phyloP scores from a whole-genome alignment of 495 filamentous ascomycete genomes.

The Daldinia grandis region DNA sequence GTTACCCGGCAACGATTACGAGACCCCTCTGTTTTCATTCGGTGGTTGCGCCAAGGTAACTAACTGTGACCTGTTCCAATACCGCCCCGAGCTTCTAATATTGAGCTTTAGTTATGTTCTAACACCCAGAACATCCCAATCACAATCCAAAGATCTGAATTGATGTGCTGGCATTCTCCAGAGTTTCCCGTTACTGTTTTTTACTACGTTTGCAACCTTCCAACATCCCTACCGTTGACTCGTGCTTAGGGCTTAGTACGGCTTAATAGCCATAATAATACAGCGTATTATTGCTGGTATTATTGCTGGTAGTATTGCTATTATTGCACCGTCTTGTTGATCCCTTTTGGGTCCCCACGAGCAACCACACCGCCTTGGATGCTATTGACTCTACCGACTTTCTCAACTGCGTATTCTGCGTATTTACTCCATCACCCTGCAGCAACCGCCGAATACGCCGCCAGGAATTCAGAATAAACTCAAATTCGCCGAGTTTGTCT shows the following conservation, averaged over 20 bases:
- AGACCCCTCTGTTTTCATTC: slow-evolving; percentile 41
- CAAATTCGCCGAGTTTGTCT: slow-evolving; percentile 11
- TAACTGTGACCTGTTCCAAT: slow-evolving; percentile 28
- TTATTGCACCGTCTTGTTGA: slow-evolving; percentile 37
- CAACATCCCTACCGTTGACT: slow-evolving; percentile 5
- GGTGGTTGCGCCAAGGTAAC: slow-evolving; percentile 34
- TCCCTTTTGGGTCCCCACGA: slow-evolving; percentile 31
- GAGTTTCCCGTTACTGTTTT: slow-evolving; percentile 14
- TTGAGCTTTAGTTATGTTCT: slow-evolving; percentile 16
- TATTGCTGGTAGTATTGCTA: neutral
- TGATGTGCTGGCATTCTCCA: slow-evolving; percentile 41
- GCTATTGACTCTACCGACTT: slow-evolving; percentile 13
- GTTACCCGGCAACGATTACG: slow-evolving; percentile 40
- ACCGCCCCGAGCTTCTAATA: slow-evolving; percentile 33
- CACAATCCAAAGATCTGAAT: slow-evolving; percentile 33
- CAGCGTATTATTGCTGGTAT: slow-evolving; percentile 26
- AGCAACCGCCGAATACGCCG: slow-evolving; percentile 32
- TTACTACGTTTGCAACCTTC: slow-evolving; percentile 14
- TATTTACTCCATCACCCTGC: slow-evolving; percentile 31
- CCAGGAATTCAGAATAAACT: slow-evolving; percentile 28
- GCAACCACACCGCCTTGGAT: slow-evolving; percentile 38
- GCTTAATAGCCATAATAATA: slow-evolving; percentile 37
- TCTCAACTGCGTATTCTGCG: slow-evolving; percentile 10
- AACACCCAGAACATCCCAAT: slow-evolving; percentile 30
- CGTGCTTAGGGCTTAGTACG: slow-evolving; percentile 25